A percentile compares a stretch with the other conserved stretches of the same genome.
Evolutionary conservation across 2,329 filamentous ascomycete genomes (phyloP).

Genomic region (Botrytis medusae): DNA sequence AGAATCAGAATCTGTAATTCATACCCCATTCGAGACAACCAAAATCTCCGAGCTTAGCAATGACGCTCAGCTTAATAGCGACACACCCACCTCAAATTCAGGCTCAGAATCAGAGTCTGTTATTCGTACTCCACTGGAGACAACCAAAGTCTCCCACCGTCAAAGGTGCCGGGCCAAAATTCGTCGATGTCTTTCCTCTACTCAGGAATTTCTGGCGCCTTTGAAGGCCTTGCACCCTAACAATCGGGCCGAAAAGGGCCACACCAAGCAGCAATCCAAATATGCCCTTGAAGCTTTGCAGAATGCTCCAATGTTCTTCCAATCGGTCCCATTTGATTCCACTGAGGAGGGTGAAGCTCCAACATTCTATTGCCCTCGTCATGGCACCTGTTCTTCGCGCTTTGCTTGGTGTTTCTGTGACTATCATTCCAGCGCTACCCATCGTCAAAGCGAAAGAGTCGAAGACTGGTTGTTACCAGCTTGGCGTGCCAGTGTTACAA

Average conservation of each 20-base stretch:
- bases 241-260: constrained; percentile 11
- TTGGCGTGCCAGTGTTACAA: neutral
- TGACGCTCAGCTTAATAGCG: neutral
- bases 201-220: constrained; percentile 12
- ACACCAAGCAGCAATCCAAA: constrained; percentile 1
- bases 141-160: neutral
- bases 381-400: neutral
- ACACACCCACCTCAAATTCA: neutral
- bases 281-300: neutral
- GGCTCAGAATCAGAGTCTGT: neutral
- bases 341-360: neutral
- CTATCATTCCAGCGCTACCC: neutral
- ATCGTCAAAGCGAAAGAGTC: neutral
- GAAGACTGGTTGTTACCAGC: neutral
- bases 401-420: neutral
- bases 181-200: neutral
- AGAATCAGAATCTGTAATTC: neutral
- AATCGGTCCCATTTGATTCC: constrained; percentile 1
- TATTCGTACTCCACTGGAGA: neutral
- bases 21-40: neutral
- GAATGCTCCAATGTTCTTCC: neutral
- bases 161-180: constrained; percentile 2
- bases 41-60: neutral
- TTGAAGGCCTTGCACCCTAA: constrained; percentile 6
- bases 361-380: neutral